phyloP scores from a whole-genome alignment of 192 early-diverging fungal species.

The Lobosporangium transversale region DNA sequence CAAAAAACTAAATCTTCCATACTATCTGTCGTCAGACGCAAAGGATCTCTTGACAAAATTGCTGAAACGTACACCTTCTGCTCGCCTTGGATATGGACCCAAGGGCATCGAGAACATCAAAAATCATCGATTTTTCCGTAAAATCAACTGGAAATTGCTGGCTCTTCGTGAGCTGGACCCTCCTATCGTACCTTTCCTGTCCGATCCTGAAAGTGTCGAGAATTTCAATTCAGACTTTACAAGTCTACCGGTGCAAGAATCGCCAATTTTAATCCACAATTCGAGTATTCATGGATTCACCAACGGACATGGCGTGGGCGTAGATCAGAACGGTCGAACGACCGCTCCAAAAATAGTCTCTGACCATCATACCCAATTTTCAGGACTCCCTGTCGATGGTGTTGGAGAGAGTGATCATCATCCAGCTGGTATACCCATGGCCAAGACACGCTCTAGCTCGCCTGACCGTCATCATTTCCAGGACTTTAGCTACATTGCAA shows the following conservation, averaged over 20 bases:
- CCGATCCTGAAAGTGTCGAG: slow-evolving; percentile 71
- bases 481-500: slow-evolving; percentile 48
- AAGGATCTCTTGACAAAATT: slow-evolving; percentile 80
- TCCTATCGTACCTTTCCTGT: slow-evolving; percentile 74
- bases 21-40: slow-evolving; percentile 81
- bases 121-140: slow-evolving; percentile 78
- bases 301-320: neutral
- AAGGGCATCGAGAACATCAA: slow-evolving; percentile 65
- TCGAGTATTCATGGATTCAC: too few species aligned
- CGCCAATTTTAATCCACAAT: slow-evolving; percentile 51
- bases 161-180: slow-evolving; percentile 67
- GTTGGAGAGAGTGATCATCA: slow-evolving; percentile 14
- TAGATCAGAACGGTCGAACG: slow-evolving; percentile 1
- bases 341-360: slow-evolving; percentile 9
- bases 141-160: slow-evolving; percentile 73
- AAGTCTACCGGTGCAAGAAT: slow-evolving; percentile 57
- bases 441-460: slow-evolving; percentile 50
- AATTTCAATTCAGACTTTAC: slow-evolving; percentile 89
- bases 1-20: slow-evolving; percentile 82
- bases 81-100: slow-evolving; percentile 59
- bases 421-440: slow-evolving; percentile 41
- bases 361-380: slow-evolving; percentile 34
- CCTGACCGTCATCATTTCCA: slow-evolving; percentile 51
- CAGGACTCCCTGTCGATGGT: slow-evolving; percentile 5
- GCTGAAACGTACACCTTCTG: slow-evolving; percentile 62